Evolutionary conservation across 768 basidiomycete genomes (phyloP).

Genomic region (Pulveroboletus frians): DNA sequence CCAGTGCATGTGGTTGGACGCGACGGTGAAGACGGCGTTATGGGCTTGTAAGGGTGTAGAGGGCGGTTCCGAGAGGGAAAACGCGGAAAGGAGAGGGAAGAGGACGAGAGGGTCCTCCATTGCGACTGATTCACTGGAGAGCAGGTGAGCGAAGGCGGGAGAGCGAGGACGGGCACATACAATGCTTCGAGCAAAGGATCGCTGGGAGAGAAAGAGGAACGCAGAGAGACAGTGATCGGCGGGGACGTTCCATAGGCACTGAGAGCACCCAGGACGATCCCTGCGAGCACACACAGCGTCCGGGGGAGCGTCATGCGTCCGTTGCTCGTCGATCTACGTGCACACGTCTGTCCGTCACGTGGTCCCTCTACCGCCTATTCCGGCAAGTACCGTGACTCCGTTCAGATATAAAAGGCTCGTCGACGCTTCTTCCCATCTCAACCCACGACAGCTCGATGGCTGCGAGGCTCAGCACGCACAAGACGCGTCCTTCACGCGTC

Average conservation of each 20-base stretch:
- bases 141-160: slow-evolving; percentile 1
- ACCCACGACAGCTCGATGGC: slow-evolving; percentile 27
- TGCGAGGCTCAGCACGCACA: slow-evolving; percentile 28
- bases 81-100: slow-evolving; percentile 65
- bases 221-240: slow-evolving; percentile 27
- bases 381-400: slow-evolving; percentile 21
- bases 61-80: slow-evolving; percentile 44
- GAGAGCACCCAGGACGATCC: slow-evolving; percentile 14
- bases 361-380: background rate
- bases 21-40: slow-evolving; percentile 33
- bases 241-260: slow-evolving; percentile 22
- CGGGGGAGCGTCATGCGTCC: slow-evolving; percentile 1
- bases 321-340: too few relatives aligned
- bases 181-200: slow-evolving; percentile 30
- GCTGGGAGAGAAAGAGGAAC: slow-evolving; percentile 24
- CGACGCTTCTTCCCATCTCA: background rate
- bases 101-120: slow-evolving; percentile 68
- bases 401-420: background rate
- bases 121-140: slow-evolving; percentile 72
- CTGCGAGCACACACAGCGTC: slow-evolving; percentile 14
- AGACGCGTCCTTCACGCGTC: slow-evolving; percentile 12
- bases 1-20: slow-evolving; percentile 43
- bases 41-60: slow-evolving; percentile 48
- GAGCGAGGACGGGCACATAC: slow-evolving; percentile 15
- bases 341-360: slow-evolving; percentile 3